Base-by-base conservation (phyloP, 2,329 filamentous ascomycete genomes). In the Neopestalotiopsis clavispora region DNA sequence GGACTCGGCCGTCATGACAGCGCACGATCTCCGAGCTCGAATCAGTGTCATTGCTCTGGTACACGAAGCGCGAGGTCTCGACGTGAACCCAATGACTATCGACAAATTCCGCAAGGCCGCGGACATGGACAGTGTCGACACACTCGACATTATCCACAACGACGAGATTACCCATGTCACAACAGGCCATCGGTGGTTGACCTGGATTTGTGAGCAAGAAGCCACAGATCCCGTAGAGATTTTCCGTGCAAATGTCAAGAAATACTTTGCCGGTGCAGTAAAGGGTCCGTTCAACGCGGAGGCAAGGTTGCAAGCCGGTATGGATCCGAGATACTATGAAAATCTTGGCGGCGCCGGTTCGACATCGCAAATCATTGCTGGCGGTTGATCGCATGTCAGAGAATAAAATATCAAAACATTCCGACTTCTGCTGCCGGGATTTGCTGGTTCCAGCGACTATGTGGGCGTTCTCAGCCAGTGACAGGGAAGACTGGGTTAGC, bases 81-180 rank as follows among this genome's bases (percentile, higher is more conserved):
- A 84, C 63, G 80, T 84, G 6, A 84, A 84, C 57, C 83, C 82
- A 0, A 77, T 83, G 77, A 84, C 83, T 0, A 84, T 84, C 58
- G 79, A 82, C 60, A 84, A 84, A 67, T 84, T 84, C 71, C 82
- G 81, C 64, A 78, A 76, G 57, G 79, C 80, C 0, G 73, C 74
- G 1, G 83, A 84, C 57, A 56, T 45, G 9, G 82, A 84, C 61
- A 84, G 82, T 64, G 82, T 84, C 14, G 76, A 80, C 10, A 75
- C 75, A 3, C 70, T 84, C 67, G 80, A 80, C 45, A 75, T 84
- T 28, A 84, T 84, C 40, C 83, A 84, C 65, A 84, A 83, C 64
- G 83, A 84, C 59, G 83, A 84, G 71, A 84, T 84, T 57, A 84
- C 83, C 0, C 83, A 84, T 70, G 83, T 84, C 23, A 84, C 83